Evolutionary conservation across 2,329 filamentous ascomycete genomes (phyloP).

Genomic region (Podosphaera aphanis): DNA sequence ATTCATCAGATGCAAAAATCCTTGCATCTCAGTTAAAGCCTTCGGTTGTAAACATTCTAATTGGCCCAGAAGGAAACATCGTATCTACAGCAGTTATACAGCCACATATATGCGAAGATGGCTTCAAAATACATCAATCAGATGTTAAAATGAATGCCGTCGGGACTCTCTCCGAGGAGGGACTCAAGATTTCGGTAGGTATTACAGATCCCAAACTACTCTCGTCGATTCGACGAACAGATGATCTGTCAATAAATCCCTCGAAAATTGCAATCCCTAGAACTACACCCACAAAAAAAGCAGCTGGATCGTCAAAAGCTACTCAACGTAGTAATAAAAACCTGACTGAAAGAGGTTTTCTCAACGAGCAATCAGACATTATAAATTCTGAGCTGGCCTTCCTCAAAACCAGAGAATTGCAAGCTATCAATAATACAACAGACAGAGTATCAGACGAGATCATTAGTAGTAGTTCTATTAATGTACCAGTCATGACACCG

Average conservation of each 20-base stretch:
- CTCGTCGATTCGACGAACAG: not conserved
- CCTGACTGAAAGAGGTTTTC: too few species aligned
- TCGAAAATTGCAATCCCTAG: not conserved
- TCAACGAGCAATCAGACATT: too few species aligned
- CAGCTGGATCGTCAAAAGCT: too few species aligned
- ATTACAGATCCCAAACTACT: not conserved
- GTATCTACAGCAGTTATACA: not conserved
- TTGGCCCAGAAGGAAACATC: not conserved
- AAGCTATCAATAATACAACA: not conserved
- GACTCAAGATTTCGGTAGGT: not conserved
- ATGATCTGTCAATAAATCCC: not conserved
- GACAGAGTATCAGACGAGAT: not conserved
- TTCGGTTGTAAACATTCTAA: not conserved
- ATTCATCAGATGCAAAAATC: not conserved
- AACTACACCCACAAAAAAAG: too few species aligned
- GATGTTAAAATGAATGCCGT: not conserved
- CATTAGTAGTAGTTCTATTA: not conserved
- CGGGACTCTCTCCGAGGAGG: not conserved
- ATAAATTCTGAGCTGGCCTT: too few species aligned
- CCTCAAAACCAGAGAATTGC: not conserved
- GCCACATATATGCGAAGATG: not conserved
- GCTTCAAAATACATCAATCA: not conserved
- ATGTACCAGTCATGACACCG: not conserved
- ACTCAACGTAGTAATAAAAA: too few species aligned
- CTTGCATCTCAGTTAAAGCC: not conserved